Base-by-base conservation (phyloP, 176 grass and related monocot genomes). In the Aegilops longissima region DNA sequence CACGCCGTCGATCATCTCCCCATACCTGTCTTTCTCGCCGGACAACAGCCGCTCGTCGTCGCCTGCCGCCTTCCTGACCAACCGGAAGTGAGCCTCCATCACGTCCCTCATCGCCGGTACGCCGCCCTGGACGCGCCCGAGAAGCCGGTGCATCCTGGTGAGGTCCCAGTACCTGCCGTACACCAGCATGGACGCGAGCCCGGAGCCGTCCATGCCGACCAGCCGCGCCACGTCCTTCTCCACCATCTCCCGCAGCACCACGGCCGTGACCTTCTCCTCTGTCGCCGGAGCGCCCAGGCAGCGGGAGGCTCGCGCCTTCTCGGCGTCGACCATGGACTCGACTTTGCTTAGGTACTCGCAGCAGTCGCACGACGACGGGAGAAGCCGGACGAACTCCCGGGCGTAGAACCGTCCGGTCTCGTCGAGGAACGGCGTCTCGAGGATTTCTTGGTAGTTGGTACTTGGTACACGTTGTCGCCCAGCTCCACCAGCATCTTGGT, bases 151-250 rank as follows among this genome's bases (percentile, higher is more conserved):
- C 69, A 72, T 72, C 69, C 69, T 72, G 2, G 69, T 72, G 4
- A 72, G 69, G 69, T 42, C 69, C 69, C 69, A 72, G 69, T 72
- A 72, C 69, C 69, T 72, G 4, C 69, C 69, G 10, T 72, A 35
- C 8, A 12, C 69, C 3, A 72, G 69, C 69, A 72, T 72, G 36
- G 69, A 72, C 69, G 69, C 69, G 36, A 72, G 36, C 4, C 69
- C 69, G 69, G 69, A 42, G 69, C 20, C 10, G 0, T 42, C 36
- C 69, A 42, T 40, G 20, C 69, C 36, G 69, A 42, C 35, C 9
- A 42, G 36, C 69, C 20, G 36, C 69, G 69, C 69, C 69, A 72
- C 35, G 20, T 12, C 39, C 69, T 23, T 72, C 69, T 72, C 69
- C 9, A 72, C 69, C 35, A 42, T 72, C 69, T 42, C 69, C 8